phyloP scores from a whole-genome alignment of 202 grass and related monocot genomes.

The Schoenoplectus tabernaemontani region DNA sequence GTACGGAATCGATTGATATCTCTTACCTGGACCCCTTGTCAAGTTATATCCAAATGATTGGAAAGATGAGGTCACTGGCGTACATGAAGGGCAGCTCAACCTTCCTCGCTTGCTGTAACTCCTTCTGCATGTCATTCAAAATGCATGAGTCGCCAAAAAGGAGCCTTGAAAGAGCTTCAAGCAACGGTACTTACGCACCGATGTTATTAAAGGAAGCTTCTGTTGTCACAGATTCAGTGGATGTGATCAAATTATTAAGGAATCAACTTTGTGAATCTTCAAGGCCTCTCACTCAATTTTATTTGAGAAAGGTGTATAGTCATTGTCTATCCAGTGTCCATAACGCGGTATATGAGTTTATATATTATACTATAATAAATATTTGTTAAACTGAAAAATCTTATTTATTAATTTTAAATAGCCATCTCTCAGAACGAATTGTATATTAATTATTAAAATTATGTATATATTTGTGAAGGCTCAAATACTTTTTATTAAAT shows the following conservation, averaged over 20 bases:
- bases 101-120: background rate
- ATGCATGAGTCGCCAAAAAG: background rate
- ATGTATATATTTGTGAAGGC: too few relatives aligned
- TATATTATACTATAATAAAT: too few relatives aligned
- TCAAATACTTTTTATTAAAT: too few relatives aligned
- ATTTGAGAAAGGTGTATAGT: too few relatives aligned
- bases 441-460: too few relatives aligned
- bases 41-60: conserved; percentile 5
- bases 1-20: too few relatives aligned
- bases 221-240: background rate
- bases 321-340: too few relatives aligned
- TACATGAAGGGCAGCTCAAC: background rate
- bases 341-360: too few relatives aligned
- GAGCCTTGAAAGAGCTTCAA: background rate
- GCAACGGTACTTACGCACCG: background rate
- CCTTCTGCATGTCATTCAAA: conserved; percentile 13
- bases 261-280: background rate
- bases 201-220: background rate
- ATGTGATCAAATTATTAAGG: background rate
- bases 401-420: too few relatives aligned
- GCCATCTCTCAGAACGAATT: too few relatives aligned
- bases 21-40: background rate
- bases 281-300: background rate
- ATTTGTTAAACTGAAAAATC: too few relatives aligned
- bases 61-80: background rate